Evolutionary conservation across 2,329 filamentous ascomycete species (phyloP).

Genomic region (Cladosporium oxysporum): DNA sequence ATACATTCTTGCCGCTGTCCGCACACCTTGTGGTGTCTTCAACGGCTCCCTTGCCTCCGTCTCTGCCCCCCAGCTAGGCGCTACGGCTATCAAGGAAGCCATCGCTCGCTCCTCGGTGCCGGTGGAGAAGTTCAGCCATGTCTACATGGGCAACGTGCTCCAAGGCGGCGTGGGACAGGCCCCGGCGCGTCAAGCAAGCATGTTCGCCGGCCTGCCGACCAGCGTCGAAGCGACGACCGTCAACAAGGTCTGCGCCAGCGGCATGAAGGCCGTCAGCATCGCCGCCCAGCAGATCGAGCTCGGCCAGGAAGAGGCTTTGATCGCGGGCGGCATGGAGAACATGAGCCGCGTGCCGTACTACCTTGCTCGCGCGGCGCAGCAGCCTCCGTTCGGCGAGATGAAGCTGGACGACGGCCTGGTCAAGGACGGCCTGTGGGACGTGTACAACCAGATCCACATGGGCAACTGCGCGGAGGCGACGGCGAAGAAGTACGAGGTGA

Average conservation of each 20-base stretch:
- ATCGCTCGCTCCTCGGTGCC: slow-evolving; percentile 84
- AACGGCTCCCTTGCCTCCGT: slow-evolving; percentile 87
- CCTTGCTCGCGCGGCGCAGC: slow-evolving; percentile 74
- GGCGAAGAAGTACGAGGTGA: slow-evolving; percentile 80
- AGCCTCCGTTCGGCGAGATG: slow-evolving; percentile 83
- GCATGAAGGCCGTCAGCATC: slow-evolving; percentile 85
- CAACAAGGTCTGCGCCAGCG: slow-evolving; percentile 98
- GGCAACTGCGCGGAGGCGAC: slow-evolving; percentile 95
- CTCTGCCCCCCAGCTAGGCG: slow-evolving; percentile 83
- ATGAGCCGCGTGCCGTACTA: slow-evolving; percentile 96
- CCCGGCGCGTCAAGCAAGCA: slow-evolving; percentile 84
- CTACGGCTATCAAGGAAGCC: slow-evolving; percentile 88
- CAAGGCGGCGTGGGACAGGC: slow-evolving; percentile 83
- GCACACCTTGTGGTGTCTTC: slow-evolving; percentile 94
- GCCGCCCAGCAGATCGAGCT: slow-evolving; percentile 95
- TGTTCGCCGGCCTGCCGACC: slow-evolving; percentile 83
- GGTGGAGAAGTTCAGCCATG: slow-evolving; percentile 76
- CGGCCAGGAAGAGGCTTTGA: slow-evolving; percentile 80
- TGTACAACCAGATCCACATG: slow-evolving; percentile 98
- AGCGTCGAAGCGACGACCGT: slow-evolving; percentile 85
- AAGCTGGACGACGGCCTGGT: slow-evolving; percentile 89
- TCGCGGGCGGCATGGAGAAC: slow-evolving; percentile 97
- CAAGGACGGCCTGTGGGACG: slow-evolving; percentile 93
- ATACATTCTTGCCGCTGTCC: slow-evolving; percentile 87
- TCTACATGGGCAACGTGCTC: slow-evolving; percentile 97